Base-by-base conservation (phyloP, 257 asterid genomes). In the Nicotiana tabacum region DNA sequence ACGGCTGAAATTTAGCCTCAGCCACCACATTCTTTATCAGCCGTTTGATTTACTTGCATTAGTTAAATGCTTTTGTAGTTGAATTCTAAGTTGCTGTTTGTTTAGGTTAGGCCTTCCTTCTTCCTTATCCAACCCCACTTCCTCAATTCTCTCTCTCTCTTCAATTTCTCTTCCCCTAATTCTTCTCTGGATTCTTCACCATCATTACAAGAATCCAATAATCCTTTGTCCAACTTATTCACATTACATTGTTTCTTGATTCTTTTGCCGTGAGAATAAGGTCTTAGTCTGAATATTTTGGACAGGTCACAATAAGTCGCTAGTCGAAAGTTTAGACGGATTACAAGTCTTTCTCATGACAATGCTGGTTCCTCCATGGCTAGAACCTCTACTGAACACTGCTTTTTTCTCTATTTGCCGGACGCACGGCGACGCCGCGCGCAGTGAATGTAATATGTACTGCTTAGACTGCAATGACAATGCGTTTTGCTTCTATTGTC, bases 311-410 rank as follows among this genome's bases (percentile, higher is more conserved):
- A 3, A 16, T 24, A 13, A 3, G 33, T 46, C 18, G n/a, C 48
- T 5, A 0, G 7, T 70, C 16, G 4, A 2, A 53, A 53, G 18
- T 53, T 53, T 53, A 53, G 4, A 53, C 58, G 6, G 6, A 13
- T 13, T 13, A 12, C 57, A 51, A 51, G 57, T 51, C 5, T 51
- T 51, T 51, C 5, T 33, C 81, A 67, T 66, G 3, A 81, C 90
- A 89, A 90, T 89, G 98, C 83, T 60, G 93, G 93, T 90, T 43
- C 98, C 99, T 5, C 93, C 98, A 17, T 96, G 99, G 99, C 90
- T 96, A 9, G 99, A 94, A 81, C 89, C 82, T 30, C 84, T 96
- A 77, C 83, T 96, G 9, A 89, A 76, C 82, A 90, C 97, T 2
- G 46, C 84, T 2, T 96, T 96, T 90, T 96, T 96, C 92, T 58